Evolutionary conservation across 805 yeast species (phyloP), one percentile per base, ranked within the genome.

Genomic region (Saccharomycopsis fermentans): DNA sequence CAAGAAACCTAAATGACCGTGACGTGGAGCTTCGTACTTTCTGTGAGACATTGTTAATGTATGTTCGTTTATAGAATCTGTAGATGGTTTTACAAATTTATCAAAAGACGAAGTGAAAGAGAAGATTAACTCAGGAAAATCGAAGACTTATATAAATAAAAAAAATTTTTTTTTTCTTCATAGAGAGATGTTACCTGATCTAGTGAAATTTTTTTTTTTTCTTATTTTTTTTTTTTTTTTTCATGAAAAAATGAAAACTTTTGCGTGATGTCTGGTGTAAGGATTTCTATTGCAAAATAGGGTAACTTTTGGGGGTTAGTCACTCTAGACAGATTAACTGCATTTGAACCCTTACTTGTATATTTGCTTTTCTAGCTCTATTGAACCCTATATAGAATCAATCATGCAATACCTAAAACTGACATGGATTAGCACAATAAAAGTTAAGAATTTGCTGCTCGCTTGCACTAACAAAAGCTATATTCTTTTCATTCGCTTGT

Each of bases 11-110:
- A 94, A 83, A 79, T 96, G 92, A 81, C 99, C 99, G 91, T 94
- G 98, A 84, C 99, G 90, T 84, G 99, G 99, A 73, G 94, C 96
- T 89, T 94, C 98, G 94, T 76, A 94, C 87, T 94, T 94, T 87
- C 99, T 90, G 94, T 94, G 99, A 78, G 99, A 94, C 99, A 94
- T 94, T 51, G 32, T 56, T 35, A 47, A 37, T 26, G 50, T 54
- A 29, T 24, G 35, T n/a, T 19, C 19, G 54, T 51, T 32, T 17
- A 32, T 32, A 52, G 40, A 52, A 52, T 32, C 36, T 34, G 26
- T 35, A 35, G 34, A 29, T 55, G n/a, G 9, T 14, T 11, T 6
- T 6, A 36, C 21, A 36, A 50, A 43, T 4, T 14, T 32, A 9
- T 17, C 11, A n/a, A 43, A 21, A 21, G n/a, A n/a, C n/a, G n/a